Evolutionary conservation across 192 early-diverging fungal species (phyloP).

Genomic region (Chytriomyces confervae): DNA sequence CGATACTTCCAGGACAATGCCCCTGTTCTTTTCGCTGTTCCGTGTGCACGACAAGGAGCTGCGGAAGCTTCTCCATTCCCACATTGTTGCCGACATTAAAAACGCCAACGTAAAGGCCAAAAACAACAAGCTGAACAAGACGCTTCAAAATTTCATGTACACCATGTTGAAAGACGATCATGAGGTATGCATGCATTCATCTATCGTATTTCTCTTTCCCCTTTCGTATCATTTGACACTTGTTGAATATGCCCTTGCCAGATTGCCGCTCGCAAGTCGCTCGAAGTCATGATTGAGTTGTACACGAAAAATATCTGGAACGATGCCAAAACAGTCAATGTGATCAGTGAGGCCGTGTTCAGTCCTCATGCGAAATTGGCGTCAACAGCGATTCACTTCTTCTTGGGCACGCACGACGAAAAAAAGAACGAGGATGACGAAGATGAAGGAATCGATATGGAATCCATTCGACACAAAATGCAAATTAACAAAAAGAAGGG

Average conservation of each 20-base stretch:
- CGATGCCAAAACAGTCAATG: slow-evolving; percentile 98
- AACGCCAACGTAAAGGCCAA: slow-evolving; percentile 88
- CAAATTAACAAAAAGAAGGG: slow-evolving; percentile 89
- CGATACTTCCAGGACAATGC: slow-evolving; percentile 61
- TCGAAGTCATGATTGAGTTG: slow-evolving; percentile 96
- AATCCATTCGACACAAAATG: slow-evolving; percentile 76
- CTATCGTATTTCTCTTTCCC: not conserved
- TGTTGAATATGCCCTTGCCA: not conserved
- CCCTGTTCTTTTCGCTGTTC: slow-evolving; percentile 97
- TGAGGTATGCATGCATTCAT: slow-evolving; percentile 47
- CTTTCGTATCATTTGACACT: slow-evolving; percentile 1
- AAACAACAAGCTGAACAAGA: slow-evolving; percentile 98
- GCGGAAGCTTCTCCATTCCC: slow-evolving; percentile 84
- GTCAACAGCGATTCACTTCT: slow-evolving; percentile 93
- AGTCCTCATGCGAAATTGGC: slow-evolving; percentile 89
- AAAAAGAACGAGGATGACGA: slow-evolving; percentile 73
- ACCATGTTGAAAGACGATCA: slow-evolving; percentile 81
- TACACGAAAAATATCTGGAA: slow-evolving; percentile 98
- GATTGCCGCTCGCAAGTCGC: slow-evolving; percentile 94
- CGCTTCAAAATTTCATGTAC: slow-evolving; percentile 97
- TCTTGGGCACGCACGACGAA: slow-evolving; percentile 76
- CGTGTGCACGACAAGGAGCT: slow-evolving; percentile 91
- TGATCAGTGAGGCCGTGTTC: slow-evolving; percentile 96
- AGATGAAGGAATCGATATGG: slow-evolving; percentile 75
- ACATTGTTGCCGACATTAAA: slow-evolving; percentile 97